Evolutionary conservation across 352 stramenopile species (phyloP).

Genomic region (Phytophthora pisi): DNA sequence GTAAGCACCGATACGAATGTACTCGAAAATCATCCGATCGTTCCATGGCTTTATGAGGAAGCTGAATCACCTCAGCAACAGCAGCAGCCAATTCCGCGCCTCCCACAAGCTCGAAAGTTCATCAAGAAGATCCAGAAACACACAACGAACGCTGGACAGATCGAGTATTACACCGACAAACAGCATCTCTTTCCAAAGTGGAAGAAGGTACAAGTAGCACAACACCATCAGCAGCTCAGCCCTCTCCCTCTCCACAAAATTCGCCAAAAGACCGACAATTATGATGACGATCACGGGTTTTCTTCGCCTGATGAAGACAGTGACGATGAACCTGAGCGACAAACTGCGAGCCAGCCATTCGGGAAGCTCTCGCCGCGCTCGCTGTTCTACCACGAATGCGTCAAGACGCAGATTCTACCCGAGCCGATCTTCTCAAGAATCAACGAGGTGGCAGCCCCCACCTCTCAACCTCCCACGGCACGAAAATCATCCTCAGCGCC

Average conservation of each 20-base stretch:
- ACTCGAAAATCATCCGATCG: background rate
- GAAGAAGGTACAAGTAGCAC: slow-evolving; percentile 66
- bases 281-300: background rate
- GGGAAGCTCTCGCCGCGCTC: slow-evolving; percentile 63
- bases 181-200: slow-evolving; percentile 77
- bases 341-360: slow-evolving; percentile 26
- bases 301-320: background rate
- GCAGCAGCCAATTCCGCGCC: slow-evolving; percentile 51
- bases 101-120: slow-evolving; percentile 68
- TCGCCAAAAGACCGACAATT: background rate
- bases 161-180: slow-evolving; percentile 73
- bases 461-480: slow-evolving; percentile 21
- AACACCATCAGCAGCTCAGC: slow-evolving; percentile 50
- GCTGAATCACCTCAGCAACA: slow-evolving; percentile 40
- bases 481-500: slow-evolving; percentile 4
- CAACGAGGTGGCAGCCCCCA: slow-evolving; percentile 38
- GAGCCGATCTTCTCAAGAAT: slow-evolving; percentile 79
- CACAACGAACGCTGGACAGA: slow-evolving; percentile 59
- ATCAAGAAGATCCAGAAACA: slow-evolving; percentile 69
- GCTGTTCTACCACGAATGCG: slow-evolving; percentile 72
- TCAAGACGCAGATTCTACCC: slow-evolving; percentile 59
- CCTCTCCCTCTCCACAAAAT: slow-evolving; percentile 2
- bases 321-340: slow-evolving; percentile 19
- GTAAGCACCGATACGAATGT: background rate
- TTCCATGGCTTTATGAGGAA: slow-evolving; percentile 34